Conservation (phyloP, 139 green algal species). For the Micractinium sp. region DNA sequence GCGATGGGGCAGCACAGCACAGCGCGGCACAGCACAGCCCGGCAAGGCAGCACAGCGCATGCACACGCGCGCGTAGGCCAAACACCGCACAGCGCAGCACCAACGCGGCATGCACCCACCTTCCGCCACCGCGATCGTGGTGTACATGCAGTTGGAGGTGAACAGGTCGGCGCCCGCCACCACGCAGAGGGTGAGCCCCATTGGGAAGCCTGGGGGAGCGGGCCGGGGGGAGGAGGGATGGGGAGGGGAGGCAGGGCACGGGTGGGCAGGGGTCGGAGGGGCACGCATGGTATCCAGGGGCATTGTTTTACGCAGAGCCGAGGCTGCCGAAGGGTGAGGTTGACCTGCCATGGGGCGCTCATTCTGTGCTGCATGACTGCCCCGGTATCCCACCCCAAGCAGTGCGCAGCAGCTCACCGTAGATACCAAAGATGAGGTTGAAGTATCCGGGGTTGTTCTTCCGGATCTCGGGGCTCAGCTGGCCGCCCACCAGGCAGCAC, state of each 20-base stretch:
- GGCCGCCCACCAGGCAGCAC: conserved; percentile 14
- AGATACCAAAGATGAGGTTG: conserved; percentile 30
- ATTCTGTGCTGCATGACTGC: too few relatives aligned
- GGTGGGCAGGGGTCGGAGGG: not conserved
- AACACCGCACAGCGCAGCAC: too few relatives aligned
- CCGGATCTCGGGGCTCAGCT: not conserved
- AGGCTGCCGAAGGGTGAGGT: not conserved
- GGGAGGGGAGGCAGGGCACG: not conserved
- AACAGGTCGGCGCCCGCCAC: conserved; percentile 33
- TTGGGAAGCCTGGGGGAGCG: conserved; percentile 11
- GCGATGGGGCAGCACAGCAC: too few relatives aligned
- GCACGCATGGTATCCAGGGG: not conserved
- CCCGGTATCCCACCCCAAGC: not conserved
- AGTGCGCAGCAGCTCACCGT: not conserved
- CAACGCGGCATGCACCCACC: conserved; percentile 4
- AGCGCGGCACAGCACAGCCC: too few relatives aligned
- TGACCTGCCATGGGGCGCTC: not conserved
- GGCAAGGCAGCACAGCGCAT: too few relatives aligned
- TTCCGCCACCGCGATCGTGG: conserved; percentile 2
- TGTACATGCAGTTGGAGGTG: conserved; percentile 42
- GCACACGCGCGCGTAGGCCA: too few relatives aligned
- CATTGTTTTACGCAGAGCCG: not conserved
- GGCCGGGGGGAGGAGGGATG: not conserved
- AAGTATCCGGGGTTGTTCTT: conserved; percentile 1
- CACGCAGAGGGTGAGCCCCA: conserved; percentile 35